A percentile compares a stretch with the other conserved stretches of the same genome.
These are phyloP conservation scores for Pseudogymnoascus sp. DNA, from an alignment of 2,329 filamentous ascomycete species.

Conservation along the genomic window DNA sequence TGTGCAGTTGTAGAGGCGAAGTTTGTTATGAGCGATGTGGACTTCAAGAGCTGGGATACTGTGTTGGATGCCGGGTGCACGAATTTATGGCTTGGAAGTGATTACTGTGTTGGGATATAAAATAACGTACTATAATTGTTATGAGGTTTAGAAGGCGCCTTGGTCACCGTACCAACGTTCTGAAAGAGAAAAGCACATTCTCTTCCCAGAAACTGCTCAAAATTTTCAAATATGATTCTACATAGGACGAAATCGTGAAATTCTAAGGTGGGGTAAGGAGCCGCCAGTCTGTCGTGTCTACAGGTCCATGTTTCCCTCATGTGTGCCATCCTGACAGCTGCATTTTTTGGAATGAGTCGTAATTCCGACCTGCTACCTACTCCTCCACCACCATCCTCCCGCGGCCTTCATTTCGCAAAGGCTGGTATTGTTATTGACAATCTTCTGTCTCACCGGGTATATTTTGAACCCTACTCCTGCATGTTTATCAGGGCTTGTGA, in stretches of 20 bases:
- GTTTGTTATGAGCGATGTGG: not conserved
- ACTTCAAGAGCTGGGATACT: not conserved
- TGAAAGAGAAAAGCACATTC: not conserved
- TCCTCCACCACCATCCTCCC: not conserved
- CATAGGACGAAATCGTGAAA: not conserved
- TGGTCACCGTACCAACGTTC: not conserved
- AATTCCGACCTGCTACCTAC: not conserved
- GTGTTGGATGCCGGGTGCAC: not conserved
- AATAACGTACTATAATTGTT: not conserved
- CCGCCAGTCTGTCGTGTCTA: not conserved
- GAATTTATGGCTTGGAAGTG: not conserved
- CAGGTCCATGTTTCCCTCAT: not conserved
- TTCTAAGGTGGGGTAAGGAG: not conserved
- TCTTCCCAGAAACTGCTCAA: not conserved
- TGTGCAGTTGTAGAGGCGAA: not conserved
- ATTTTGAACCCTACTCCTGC: not conserved
- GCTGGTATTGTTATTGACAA: not conserved
- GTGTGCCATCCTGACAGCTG: not conserved
- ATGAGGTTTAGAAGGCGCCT: not conserved
- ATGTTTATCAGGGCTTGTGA: not conserved
- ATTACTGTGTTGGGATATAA: not conserved
- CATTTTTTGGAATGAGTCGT: not conserved
- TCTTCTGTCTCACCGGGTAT: not conserved
- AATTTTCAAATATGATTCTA: not conserved
- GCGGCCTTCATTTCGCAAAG: not conserved